These are phyloP conservation scores for Cryptosporidium baileyi DNA, from an alignment of 169 alveolate species.

Conservation along the genomic window DNA sequence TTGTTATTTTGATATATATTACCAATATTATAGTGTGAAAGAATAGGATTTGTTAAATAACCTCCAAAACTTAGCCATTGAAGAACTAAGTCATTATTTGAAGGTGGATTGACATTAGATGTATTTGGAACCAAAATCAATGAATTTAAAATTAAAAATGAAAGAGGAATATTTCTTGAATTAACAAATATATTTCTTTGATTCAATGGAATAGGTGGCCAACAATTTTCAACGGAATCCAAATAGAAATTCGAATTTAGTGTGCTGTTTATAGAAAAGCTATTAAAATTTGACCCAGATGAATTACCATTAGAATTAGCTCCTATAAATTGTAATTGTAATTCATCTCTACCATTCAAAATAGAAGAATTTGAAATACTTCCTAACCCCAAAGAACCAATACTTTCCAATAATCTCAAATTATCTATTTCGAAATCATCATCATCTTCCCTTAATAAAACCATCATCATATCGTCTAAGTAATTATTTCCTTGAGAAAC, in stretches of 20 bases:
- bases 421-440: conserved; percentile 58
- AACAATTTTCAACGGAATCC: conserved; percentile 38
- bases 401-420: conserved; percentile 37
- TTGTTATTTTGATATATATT: not conserved
- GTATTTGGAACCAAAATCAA: conserved; percentile 51
- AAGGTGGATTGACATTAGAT: conserved; percentile 51
- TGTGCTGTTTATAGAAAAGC: not conserved
- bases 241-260: conserved; percentile 20
- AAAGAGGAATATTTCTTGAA: conserved; percentile 49
- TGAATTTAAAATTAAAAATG: conserved; percentile 49
- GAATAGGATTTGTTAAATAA: conserved; percentile 16
- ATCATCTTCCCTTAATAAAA: conserved; percentile 47
- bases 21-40: conserved; percentile 51
- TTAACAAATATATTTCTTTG: conserved; percentile 48
- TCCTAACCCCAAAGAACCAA: not conserved
- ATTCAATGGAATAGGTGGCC: conserved; percentile 63
- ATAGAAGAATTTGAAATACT: not conserved
- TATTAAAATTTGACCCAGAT: not conserved
- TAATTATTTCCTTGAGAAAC: not conserved
- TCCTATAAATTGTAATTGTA: conserved; percentile 11
- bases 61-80: conserved; percentile 68
- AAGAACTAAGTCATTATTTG: conserved; percentile 43
- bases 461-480: conserved; percentile 69
- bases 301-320: not conserved
- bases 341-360: not conserved